A percentile compares a stretch with the other conserved stretches of the same genome.
Evolutionary conservation across 345 rosid genomes (phyloP).

Genomic region (Noccaea bulbosa): DNA sequence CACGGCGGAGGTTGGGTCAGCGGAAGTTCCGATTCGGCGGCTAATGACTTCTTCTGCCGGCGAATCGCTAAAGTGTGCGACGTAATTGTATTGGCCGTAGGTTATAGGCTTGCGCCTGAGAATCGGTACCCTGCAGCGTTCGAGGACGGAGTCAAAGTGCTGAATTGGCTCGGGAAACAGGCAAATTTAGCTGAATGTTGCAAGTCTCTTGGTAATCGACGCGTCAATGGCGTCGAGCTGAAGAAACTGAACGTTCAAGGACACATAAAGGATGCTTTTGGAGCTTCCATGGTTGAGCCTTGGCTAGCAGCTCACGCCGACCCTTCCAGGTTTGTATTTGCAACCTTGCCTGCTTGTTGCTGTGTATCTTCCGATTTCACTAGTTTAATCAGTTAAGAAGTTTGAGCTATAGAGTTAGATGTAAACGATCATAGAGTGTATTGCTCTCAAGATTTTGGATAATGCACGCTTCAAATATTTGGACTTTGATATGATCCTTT

Average conservation of each 20-base stretch:
- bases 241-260: constrained; percentile 44
- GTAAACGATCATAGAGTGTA: not conserved
- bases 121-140: constrained; percentile 75
- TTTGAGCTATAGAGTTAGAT: constrained; percentile 24
- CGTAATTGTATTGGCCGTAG: constrained; percentile 79
- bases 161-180: constrained; percentile 84
- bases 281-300: constrained; percentile 83
- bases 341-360: constrained; percentile 19
- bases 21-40: constrained; percentile 69
- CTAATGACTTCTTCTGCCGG: constrained; percentile 74
- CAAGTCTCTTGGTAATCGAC: constrained; percentile 48
- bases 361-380: not conserved
- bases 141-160: constrained; percentile 80
- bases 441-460: constrained; percentile 6
- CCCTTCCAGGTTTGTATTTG: constrained; percentile 57
- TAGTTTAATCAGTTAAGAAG: constrained; percentile 2
- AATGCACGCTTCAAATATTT: not conserved
- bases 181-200: constrained; percentile 66
- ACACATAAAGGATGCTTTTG: constrained; percentile 68
- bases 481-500: not conserved
- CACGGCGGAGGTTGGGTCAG: constrained; percentile 95
- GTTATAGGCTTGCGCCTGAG: constrained; percentile 91
- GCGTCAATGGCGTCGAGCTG: constrained; percentile 41
- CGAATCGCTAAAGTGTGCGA: constrained; percentile 75
- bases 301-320: constrained; percentile 82